Conservation (phyloP, 306 rosid species). For the Cotoneaster glaucophyllus region DNA sequence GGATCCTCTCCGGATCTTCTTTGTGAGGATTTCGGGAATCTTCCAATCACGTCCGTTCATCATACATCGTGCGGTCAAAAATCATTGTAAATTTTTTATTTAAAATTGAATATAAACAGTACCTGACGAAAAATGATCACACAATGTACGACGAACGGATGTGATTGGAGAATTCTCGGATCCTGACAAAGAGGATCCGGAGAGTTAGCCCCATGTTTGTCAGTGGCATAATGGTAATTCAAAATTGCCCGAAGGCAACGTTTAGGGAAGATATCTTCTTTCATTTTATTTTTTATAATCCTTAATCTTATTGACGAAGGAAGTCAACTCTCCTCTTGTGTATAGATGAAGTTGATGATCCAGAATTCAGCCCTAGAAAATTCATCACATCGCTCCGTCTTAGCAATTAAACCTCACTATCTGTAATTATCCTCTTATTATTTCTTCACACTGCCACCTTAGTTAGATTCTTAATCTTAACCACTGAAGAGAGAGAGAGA, state of each 20-base stretch:
- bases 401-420: neutral
- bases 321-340: neutral
- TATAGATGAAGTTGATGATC: neutral
- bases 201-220: neutral
- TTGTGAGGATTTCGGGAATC: no score
- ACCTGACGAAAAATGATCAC: fast-evolving
- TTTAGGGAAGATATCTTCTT: neutral
- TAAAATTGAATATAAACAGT: no score
- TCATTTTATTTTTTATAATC: neutral
- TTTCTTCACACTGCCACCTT: neutral
- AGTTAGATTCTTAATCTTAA: neutral
- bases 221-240: neutral
- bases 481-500: neutral
- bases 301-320: neutral
- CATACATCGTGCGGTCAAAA: no score
- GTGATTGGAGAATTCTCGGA: no score
- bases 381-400: neutral
- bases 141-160: fast-evolving
- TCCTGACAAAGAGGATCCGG: no score
- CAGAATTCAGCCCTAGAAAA: neutral
- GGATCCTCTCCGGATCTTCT: no score
- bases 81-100: no score
- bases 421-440: no score
- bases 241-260: neutral
- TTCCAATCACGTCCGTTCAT: no score